Conservation (phyloP, 768 basidiomycete species). For the Leccinum uliginosum region DNA sequence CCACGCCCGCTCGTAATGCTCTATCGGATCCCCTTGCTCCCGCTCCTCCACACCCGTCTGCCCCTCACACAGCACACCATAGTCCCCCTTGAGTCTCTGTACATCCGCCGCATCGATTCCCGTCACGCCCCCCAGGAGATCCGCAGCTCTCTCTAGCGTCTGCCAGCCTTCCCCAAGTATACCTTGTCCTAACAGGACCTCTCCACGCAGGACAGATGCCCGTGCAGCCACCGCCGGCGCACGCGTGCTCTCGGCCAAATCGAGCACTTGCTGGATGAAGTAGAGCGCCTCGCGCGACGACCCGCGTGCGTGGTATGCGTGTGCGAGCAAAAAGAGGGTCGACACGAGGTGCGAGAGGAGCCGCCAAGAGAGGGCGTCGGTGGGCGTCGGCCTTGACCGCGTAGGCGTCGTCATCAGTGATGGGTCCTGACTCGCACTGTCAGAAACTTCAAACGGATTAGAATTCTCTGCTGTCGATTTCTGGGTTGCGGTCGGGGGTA, state of each 20-base stretch:
- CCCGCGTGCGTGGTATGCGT: constrained; percentile 67
- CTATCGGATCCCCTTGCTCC: constrained; percentile 40
- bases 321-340: constrained; percentile 60
- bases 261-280: constrained; percentile 73
- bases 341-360: constrained; percentile 67
- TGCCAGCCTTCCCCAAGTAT: constrained; percentile 53
- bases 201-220: constrained; percentile 62
- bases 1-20: constrained; percentile 53
- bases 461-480: constrained; percentile 29
- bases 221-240: constrained; percentile 61
- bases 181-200: constrained; percentile 65
- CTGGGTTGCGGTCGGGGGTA: constrained; percentile 23
- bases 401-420: constrained; percentile 12
- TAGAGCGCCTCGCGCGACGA: constrained; percentile 83
- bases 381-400: constrained; percentile 23
- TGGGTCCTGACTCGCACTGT: constrained; percentile 30
- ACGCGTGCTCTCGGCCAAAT: constrained; percentile 65
- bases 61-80: constrained; percentile 26
- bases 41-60: constrained; percentile 33
- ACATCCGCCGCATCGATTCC: constrained; percentile 59
- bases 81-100: constrained; percentile 52
- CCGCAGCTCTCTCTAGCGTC: constrained; percentile 48
- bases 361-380: constrained; percentile 69
- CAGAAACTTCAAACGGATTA: constrained; percentile 56
- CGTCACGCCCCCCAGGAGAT: constrained; percentile 41